Evolutionary conservation across 495 filamentous ascomycete genomes (phyloP), one percentile per base, ranked within the genome.

Genomic region (Cercophora samala): DNA sequence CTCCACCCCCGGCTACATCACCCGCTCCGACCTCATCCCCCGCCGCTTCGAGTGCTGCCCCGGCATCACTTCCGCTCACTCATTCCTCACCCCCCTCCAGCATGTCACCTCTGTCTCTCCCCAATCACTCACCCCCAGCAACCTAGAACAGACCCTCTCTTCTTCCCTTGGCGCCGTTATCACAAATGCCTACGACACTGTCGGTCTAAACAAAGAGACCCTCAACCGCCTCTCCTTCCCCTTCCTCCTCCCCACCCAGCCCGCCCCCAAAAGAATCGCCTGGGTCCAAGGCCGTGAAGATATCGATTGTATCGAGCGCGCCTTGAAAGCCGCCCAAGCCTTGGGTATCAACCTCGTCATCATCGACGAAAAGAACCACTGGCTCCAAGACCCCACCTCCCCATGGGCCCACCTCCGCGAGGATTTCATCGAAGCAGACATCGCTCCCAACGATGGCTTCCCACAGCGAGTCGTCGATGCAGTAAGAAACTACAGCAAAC

Each of bases 271-370:
- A 11, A 67, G 71, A 26, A 66, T 73, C 52, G 52, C 66, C 37
- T 71, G 69, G 69, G 60, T 71, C 60, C 69, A 73, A 63, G 72
- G 69, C 54, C 69, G 68, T 29, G 69, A 64, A 18, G 62, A 72
- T 55, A 66, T 70, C 15, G 58, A 60, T 4, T 55, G 62, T 60
- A 37, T 65, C 51, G 53, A 61, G 21, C 60, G 58, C 18, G 42
- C 62, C 46, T 70, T 70, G 62, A 60, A 58, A 17, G 73, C 74
- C 18, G 76, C 76, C 17, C 54, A 32, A 23, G 76, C 73, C 17
- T 72, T 81, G 4, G 72, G 72, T 11, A 77, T 81, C 63, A 59
- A 60, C 3, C 66, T 81, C 2, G 69, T 80, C 11, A 70, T 79
- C 0, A 53, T 76, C 29, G 79, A 80, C 59, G 67, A 69, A 15